Evolutionary conservation across 345 rosid species (phyloP).

Genomic region (Clarkia xantiana): DNA sequence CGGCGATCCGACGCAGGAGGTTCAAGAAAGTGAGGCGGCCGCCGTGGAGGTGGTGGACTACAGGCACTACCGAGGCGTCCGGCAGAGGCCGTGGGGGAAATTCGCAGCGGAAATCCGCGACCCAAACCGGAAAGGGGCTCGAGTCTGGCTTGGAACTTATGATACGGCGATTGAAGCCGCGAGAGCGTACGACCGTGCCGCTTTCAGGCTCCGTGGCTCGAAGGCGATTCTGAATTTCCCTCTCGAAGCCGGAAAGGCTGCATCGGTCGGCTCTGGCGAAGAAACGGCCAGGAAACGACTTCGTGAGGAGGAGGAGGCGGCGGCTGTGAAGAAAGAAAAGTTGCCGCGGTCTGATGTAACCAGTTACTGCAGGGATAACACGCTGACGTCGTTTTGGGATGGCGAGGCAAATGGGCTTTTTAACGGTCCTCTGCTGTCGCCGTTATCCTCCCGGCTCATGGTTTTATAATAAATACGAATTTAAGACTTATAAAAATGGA

Average conservation of each 20-base stretch:
- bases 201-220: constrained; percentile 66
- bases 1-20: not conserved
- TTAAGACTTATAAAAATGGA: no score
- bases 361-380: not conserved
- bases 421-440: not conserved
- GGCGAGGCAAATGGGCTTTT: not conserved
- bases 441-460: not conserved
- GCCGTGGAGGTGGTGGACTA: constrained; percentile 13
- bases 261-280: constrained; percentile 32
- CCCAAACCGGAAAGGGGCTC: not conserved
- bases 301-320: constrained; percentile 32
- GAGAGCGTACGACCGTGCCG: constrained; percentile 72
- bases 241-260: constrained; percentile 41
- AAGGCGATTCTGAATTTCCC: constrained; percentile 88
- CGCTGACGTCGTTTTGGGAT: not conserved
- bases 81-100: constrained; percentile 90
- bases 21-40: not conserved
- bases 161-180: constrained; percentile 67
- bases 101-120: constrained; percentile 62
- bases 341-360: not conserved
- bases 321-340: not conserved
- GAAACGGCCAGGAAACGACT: constrained; percentile 3
- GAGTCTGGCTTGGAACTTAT: constrained; percentile 85
- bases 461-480: no score
- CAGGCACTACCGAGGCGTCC: constrained; percentile 69